Evolutionary conservation across 768 basidiomycete genomes (phyloP).

Genomic region (Russula brevipes): DNA sequence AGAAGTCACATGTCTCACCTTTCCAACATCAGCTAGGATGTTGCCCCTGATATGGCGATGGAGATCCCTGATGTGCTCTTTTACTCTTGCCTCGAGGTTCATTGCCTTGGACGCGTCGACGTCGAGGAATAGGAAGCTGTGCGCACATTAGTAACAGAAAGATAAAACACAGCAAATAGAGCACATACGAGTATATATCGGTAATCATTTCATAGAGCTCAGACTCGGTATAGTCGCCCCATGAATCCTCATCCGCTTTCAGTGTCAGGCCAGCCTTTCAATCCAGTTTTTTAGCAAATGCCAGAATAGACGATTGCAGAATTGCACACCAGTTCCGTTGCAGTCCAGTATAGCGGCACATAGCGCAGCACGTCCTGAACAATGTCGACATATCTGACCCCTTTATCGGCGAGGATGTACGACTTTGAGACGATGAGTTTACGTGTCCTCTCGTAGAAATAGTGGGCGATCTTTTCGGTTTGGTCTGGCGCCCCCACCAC

Average conservation of each 20-base stretch:
- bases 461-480: conserved; percentile 47
- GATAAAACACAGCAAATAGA: not conserved
- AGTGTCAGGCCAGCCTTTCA: conserved; percentile 66
- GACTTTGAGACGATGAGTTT: conserved; percentile 52
- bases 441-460: conserved; percentile 61
- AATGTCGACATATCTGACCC: conserved; percentile 54
- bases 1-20: conserved; percentile 34
- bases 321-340: conserved; percentile 56
- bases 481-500: conserved; percentile 47
- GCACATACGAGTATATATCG: conserved; percentile 63
- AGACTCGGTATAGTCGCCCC: conserved; percentile 57
- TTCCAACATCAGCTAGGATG: conserved; percentile 39
- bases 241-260: conserved; percentile 47
- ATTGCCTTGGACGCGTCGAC: conserved; percentile 55
- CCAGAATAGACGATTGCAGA: not conserved
- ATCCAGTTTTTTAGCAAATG: not conserved
- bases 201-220: conserved; percentile 60
- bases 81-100: conserved; percentile 48
- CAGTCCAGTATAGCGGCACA: conserved; percentile 66
- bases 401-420: conserved; percentile 52
- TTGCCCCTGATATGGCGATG: conserved; percentile 51
- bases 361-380: conserved; percentile 61
- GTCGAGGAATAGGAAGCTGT: conserved; percentile 73
- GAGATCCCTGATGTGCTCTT: conserved; percentile 49
- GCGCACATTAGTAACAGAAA: not conserved